Percentiles rank a stretch among this genome's conserved stretches.
Conservation (phyloP, 2,329 filamentous ascomycete species). For the Aspergillus proliferans region DNA sequence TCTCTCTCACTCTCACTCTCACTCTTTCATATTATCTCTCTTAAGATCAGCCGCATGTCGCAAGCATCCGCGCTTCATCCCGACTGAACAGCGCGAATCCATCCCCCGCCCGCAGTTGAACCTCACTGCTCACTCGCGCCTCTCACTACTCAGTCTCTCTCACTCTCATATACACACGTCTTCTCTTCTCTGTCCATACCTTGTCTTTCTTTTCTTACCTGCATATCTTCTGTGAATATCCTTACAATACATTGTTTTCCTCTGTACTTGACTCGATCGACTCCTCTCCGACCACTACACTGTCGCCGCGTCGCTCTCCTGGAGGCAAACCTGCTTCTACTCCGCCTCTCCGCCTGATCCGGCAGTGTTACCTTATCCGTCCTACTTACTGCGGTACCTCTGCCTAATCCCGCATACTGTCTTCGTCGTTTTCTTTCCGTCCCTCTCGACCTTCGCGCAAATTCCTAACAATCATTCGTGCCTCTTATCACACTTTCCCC, state of each 20-base stretch:
- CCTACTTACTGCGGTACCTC: neutral
- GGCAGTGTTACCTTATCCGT: neutral
- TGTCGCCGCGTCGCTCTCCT: neutral
- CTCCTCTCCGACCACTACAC: neutral
- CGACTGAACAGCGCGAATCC: constrained; percentile 2
- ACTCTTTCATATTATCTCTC: neutral
- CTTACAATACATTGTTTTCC: neutral
- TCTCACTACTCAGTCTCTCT: constrained; percentile 4
- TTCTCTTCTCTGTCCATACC: neutral
- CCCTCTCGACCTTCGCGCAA: neutral
- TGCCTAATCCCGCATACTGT: neutral
- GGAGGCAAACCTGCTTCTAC: neutral
- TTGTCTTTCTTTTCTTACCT: neutral
- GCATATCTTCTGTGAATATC: neutral
- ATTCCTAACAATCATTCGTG: neutral
- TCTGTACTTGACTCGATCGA: neutral
- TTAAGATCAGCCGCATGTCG: too few species aligned
- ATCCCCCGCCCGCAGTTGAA: constrained; percentile 9
- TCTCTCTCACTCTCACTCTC: too few species aligned
- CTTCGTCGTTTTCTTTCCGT: neutral
- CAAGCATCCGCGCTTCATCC: too few species aligned
- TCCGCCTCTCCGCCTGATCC: neutral
- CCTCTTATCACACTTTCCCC: neutral
- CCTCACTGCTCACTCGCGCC: constrained; percentile 1
- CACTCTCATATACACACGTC: neutral